Base-by-base conservation (phyloP, 2,329 filamentous ascomycete species). In the Colletotrichum theobromicola region DNA sequence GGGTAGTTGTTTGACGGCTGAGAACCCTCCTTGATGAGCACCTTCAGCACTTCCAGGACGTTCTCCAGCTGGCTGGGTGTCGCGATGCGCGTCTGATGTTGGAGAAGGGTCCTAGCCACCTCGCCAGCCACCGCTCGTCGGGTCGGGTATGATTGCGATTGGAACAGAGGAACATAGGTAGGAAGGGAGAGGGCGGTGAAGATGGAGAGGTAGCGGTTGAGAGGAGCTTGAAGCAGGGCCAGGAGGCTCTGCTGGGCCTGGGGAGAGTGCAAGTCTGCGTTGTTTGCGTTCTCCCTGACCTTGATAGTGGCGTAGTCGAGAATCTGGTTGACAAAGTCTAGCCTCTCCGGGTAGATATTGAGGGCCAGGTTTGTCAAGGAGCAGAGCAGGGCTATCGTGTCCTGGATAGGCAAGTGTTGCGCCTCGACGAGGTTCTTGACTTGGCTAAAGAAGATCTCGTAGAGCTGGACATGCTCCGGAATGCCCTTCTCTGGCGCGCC, bases 361-460 rank as follows among this genome's bases (percentile, higher is more conserved):
- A 99, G 89, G 12, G 97, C 95, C 71, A 99, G 90, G 79, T 98
- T 98, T 50, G 94, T 93, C 53, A 99, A 88, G 6, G 97, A 99
- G n/a, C 98, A 96, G 58, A 98, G 88, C 55, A 99, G 87, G 12
- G 96, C 97, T 79, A 98, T 97, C 21, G 94, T 98, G 82, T 99
- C 97, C 83, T 98, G 95, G 77, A 99, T 96, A 1, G 96, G 94
- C 67, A 99, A 89, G 78, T 95, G 93, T 81, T 98, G 95, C 67
- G 94, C 94, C 84, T 95, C 96, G 76, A 98, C 96, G 66, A 99
- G 88, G 80, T 96, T 96, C 81, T 97, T 94, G 76, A 98, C 97
- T 84, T 98, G 97, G 66, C 95, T 93, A 81, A 98, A 98, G 88
- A 98, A 99, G 74, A 98, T 95, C 84, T 98, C 96, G 83, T 98